These are phyloP conservation scores for Rhizodiscina lignyota DNA, from an alignment of 495 filamentous ascomycete genomes.

Conservation along the genomic window DNA sequence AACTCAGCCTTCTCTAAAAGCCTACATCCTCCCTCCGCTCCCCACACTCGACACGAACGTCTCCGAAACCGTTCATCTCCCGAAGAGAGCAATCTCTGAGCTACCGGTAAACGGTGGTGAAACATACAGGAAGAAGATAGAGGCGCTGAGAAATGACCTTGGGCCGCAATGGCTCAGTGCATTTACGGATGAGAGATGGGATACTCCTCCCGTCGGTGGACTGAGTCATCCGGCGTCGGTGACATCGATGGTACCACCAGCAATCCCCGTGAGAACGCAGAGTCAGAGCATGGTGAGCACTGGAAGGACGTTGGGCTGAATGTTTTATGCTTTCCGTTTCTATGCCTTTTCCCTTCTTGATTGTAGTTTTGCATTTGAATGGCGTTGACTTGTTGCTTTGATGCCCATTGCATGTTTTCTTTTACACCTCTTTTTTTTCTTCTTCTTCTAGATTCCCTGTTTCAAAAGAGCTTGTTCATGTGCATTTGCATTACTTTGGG, in stretches of 20 bases:
- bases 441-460: too few species aligned
- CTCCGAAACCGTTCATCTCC: too few species aligned
- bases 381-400: too few species aligned
- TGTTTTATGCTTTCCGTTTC: not conserved
- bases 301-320: slow-evolving; percentile 31
- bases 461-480: too few species aligned
- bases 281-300: slow-evolving; percentile 36
- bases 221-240: slow-evolving; percentile 20
- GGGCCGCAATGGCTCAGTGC: slow-evolving; percentile 74
- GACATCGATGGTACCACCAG: slow-evolving; percentile 8
- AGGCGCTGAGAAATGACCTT: slow-evolving; percentile 67
- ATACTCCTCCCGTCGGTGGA: slow-evolving; percentile 22
- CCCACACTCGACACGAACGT: too few species aligned
- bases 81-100: too few species aligned
- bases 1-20: too few species aligned
- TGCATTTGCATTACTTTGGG: not conserved
- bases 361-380: too few species aligned
- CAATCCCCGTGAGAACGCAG: slow-evolving; percentile 20
- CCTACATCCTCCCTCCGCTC: too few species aligned
- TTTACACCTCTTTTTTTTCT: too few species aligned
- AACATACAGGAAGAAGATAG: slow-evolving; percentile 76
- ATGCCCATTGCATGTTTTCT: too few species aligned
- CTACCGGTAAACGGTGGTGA: too few species aligned
- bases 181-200: slow-evolving; percentile 63
- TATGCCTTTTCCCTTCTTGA: not conserved